A percentile compares a stretch with the other conserved stretches of the same genome.
Evolutionary conservation across 1,284 basidiomycete species (phyloP).

Genomic region (Ceratobasidium sp.): DNA sequence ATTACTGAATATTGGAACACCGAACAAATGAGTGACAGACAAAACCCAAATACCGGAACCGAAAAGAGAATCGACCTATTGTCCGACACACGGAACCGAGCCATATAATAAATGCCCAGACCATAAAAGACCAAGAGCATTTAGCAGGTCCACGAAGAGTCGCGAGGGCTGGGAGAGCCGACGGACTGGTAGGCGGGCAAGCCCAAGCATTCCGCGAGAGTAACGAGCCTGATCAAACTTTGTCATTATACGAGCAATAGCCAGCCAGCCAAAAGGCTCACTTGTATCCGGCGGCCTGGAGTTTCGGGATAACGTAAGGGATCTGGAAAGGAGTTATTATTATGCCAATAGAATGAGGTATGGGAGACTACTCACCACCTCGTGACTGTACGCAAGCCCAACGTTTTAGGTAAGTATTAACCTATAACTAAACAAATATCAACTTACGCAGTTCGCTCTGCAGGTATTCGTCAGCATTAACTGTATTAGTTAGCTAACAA

Average conservation of each 20-base stretch:
- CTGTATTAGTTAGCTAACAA: too few relatives aligned
- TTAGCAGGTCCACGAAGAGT: too few relatives aligned
- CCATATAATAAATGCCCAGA: too few relatives aligned
- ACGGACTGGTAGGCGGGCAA: constrained; percentile 27
- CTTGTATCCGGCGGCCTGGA: constrained; percentile 31
- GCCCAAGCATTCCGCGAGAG: constrained; percentile 44
- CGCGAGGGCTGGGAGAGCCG: neutral
- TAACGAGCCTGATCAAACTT: constrained; percentile 11
- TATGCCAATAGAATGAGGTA: too few relatives aligned
- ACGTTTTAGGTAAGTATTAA: neutral
- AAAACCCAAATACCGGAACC: too few relatives aligned
- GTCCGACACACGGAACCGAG: too few relatives aligned
- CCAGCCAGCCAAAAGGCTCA: neutral
- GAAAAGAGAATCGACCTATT: too few relatives aligned
- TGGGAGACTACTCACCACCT: too few relatives aligned
- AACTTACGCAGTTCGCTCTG: constrained; percentile 19
- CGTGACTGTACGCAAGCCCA: too few relatives aligned
- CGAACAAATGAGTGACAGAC: too few relatives aligned
- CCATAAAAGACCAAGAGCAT: too few relatives aligned
- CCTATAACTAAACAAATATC: neutral
- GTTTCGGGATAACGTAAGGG: constrained; percentile 7
- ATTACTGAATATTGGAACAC: too few relatives aligned
- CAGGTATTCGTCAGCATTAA: neutral
- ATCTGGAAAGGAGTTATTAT: neutral
- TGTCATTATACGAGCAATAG: neutral